Conservation (phyloP, 371 early-diverging fungal species). For the Circinella umbellata region DNA sequence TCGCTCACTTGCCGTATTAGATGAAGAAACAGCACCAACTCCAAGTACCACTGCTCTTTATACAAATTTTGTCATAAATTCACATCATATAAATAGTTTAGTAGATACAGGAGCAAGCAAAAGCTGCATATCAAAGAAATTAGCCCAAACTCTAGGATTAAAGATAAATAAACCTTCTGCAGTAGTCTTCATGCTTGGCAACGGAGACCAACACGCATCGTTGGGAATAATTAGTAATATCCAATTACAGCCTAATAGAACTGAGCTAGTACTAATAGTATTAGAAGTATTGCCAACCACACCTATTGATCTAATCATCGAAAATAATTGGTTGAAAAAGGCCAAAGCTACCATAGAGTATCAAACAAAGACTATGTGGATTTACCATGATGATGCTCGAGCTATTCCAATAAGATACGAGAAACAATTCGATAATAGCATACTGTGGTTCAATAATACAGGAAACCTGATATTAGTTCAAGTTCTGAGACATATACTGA, state of each 20-base stretch:
- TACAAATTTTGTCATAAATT: too few species aligned
- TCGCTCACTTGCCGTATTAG: too few species aligned
- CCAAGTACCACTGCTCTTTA: too few species aligned
- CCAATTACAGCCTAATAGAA: neutral
- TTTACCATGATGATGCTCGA: neutral
- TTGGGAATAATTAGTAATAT: neutral
- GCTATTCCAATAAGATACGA: neutral
- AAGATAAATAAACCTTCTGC: neutral
- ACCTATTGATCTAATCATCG: neutral
- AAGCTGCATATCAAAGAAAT: neutral
- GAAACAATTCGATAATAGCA: neutral
- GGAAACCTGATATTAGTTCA: too few species aligned
- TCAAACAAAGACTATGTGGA: neutral
- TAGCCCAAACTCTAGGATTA: neutral
- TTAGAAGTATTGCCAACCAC: neutral
- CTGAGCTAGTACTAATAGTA: neutral
- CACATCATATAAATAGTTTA: neutral
- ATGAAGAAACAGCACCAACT: too few species aligned
- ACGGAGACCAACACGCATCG: neutral
- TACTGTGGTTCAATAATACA: neutral
- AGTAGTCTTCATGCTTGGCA: neutral
- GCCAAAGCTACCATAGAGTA: neutral
- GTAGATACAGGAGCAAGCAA: neutral
- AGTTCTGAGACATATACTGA: neutral
- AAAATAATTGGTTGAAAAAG: neutral